Conservation (phyloP, 2,329 filamentous ascomycete genomes). For the Sarocladium strictum region DNA sequence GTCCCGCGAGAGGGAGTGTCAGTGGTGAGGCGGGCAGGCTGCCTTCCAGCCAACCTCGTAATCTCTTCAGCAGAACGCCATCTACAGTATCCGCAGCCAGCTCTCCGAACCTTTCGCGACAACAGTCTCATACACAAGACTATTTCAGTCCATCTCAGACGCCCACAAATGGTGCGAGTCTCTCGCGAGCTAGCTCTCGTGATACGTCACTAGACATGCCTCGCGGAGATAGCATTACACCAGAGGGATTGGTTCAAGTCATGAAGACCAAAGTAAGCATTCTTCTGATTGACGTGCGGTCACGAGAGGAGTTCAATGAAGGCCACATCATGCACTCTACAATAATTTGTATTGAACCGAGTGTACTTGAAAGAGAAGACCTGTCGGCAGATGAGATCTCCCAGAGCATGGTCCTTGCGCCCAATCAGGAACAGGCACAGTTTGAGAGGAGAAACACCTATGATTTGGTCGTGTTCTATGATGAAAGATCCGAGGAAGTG, state of each 20-base stretch:
- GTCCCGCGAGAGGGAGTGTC: slow-evolving; percentile 66
- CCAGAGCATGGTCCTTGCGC: slow-evolving; percentile 65
- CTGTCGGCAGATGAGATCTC: slow-evolving; percentile 56
- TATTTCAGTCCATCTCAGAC: slow-evolving; percentile 25
- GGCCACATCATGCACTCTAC: slow-evolving; percentile 82
- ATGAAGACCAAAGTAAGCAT: slow-evolving; percentile 56
- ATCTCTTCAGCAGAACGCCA: slow-evolving; percentile 55
- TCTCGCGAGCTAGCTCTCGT: not conserved
- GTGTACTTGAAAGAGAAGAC: slow-evolving; percentile 62
- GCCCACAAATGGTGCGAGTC: slow-evolving; percentile 15
- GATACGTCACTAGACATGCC: slow-evolving; percentile 38
- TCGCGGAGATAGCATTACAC: slow-evolving; percentile 53
- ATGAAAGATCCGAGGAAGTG: slow-evolving; percentile 59
- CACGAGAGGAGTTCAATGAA: slow-evolving; percentile 73
- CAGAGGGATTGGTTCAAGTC: slow-evolving; percentile 65
- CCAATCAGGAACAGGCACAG: slow-evolving; percentile 65
- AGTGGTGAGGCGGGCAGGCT: slow-evolving; percentile 59
- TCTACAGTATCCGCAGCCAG: slow-evolving; percentile 38
- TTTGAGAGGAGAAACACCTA: slow-evolving; percentile 71
- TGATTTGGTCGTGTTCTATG: slow-evolving; percentile 87
- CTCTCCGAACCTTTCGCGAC: slow-evolving; percentile 21
- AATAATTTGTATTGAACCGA: slow-evolving; percentile 85
- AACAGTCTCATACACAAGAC: slow-evolving; percentile 22
- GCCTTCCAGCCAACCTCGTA: slow-evolving; percentile 59
- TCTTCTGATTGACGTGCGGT: slow-evolving; percentile 79